A percentile compares a stretch with the other conserved stretches of the same genome.
These are phyloP conservation scores for Poa pratensis DNA, from an alignment of 176 grass and related monocot genomes.

Conservation along the genomic window DNA sequence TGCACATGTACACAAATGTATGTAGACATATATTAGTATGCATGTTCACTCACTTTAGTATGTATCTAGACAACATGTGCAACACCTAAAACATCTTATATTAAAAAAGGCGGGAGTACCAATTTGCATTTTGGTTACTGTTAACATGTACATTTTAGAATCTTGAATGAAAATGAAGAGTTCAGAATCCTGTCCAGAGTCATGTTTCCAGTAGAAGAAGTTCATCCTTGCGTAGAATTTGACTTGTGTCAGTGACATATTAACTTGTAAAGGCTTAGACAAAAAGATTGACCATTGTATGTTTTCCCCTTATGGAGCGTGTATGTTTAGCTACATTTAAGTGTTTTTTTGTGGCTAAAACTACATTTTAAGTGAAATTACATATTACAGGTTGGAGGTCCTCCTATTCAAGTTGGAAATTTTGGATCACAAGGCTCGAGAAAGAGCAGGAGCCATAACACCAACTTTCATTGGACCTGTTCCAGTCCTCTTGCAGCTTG, in stretches of 20 bases:
- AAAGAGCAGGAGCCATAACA: slow-evolving; percentile 85
- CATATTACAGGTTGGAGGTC: slow-evolving; percentile 73
- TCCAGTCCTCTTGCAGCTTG: slow-evolving; percentile 85
- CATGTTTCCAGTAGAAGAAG: slow-evolving; percentile 9
- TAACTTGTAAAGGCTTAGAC: slow-evolving; percentile 2
- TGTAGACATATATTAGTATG: too few relatives aligned
- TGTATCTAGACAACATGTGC: too few relatives aligned
- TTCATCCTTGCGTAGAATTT: neutral
- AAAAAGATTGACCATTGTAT: neutral
- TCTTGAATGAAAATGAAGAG: neutral
- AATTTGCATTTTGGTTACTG: slow-evolving; percentile 30
- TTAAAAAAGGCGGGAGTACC: too few relatives aligned
- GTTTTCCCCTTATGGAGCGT: neutral
- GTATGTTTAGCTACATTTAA: slow-evolving; percentile 27
- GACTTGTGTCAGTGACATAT: neutral
- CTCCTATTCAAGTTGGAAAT: slow-evolving; percentile 93
- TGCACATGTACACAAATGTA: too few relatives aligned
- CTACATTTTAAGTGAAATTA: slow-evolving; percentile 24
- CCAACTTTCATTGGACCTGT: slow-evolving; percentile 78
- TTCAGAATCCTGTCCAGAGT: slow-evolving; percentile 4
- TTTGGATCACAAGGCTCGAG: slow-evolving; percentile 95
- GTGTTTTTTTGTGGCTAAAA: neutral
- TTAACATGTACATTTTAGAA: slow-evolving; percentile 13
- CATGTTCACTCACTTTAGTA: too few relatives aligned
- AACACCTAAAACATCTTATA: too few relatives aligned